These are phyloP conservation scores for Thelonectria rubi DNA, from an alignment of 2,329 filamentous ascomycete genomes.

Conservation along the genomic window DNA sequence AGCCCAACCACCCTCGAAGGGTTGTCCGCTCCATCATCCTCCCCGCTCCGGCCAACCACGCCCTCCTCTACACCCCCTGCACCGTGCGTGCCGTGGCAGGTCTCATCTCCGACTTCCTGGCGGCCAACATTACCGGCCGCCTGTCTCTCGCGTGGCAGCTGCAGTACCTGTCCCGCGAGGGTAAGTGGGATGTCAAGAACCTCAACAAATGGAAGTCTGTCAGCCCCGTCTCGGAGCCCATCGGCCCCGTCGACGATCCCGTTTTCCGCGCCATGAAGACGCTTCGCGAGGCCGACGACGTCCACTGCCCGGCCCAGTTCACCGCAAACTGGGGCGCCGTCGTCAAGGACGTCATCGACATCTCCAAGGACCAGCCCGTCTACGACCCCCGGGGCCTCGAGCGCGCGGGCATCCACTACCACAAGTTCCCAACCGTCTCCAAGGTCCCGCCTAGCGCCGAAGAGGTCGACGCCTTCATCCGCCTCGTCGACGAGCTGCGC, in stretches of 20 bases:
- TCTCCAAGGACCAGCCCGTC: slow-evolving; percentile 88
- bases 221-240: slow-evolving; percentile 77
- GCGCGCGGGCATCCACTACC: slow-evolving; percentile 72
- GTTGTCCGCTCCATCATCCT: slow-evolving; percentile 75
- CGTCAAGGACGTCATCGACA: slow-evolving; percentile 85
- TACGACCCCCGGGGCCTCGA: slow-evolving; percentile 82
- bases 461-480: slow-evolving; percentile 64
- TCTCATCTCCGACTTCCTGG: slow-evolving; percentile 83
- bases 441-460: slow-evolving; percentile 79
- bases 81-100: slow-evolving; percentile 81
- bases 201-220: slow-evolving; percentile 89
- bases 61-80: slow-evolving; percentile 80
- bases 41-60: slow-evolving; percentile 81
- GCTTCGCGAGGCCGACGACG: slow-evolving; percentile 85
- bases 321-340: slow-evolving; percentile 71
- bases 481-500: slow-evolving; percentile 67
- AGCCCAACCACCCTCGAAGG: slow-evolving; percentile 58
- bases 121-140: slow-evolving; percentile 76
- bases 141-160: slow-evolving; percentile 91
- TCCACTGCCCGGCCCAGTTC: slow-evolving; percentile 80
- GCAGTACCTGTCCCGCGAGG: slow-evolving; percentile 84
- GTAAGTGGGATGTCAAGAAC: slow-evolving; percentile 99
- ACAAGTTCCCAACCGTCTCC: slow-evolving; percentile 91
- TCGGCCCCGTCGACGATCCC: slow-evolving; percentile 62
- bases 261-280: slow-evolving; percentile 94